Conservation (phyloP, 1,139 yeast species). For the Geotrichum bryndzae region DNA sequence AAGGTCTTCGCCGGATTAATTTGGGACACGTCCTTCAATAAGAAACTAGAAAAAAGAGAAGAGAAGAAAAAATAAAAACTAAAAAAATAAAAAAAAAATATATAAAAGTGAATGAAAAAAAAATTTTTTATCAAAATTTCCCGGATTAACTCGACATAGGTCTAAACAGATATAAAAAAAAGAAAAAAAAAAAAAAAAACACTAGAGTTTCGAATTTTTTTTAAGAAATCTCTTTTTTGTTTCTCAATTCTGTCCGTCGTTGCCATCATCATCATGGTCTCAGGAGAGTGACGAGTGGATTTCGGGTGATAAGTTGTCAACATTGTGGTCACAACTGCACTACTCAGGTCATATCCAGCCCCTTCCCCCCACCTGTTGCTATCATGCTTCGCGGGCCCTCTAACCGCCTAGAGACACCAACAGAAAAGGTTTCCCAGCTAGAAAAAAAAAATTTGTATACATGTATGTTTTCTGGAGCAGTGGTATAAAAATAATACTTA, state of each 20-base stretch:
- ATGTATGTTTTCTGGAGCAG: no score
- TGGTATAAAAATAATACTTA: no score
- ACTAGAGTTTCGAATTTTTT: no score
- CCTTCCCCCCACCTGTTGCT: not conserved
- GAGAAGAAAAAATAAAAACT: not conserved
- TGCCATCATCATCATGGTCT: not conserved
- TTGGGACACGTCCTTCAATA: not conserved
- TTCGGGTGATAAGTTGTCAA: not conserved
- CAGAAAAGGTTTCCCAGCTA: not conserved
- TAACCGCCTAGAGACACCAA: not conserved
- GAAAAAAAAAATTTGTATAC: no score
- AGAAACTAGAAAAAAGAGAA: not conserved
- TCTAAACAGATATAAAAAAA: not conserved
- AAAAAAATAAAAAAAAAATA: not conserved
- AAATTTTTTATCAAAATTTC: not conserved
- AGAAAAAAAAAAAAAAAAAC: no score
- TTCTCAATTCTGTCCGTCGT: not conserved
- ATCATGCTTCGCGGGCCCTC: not conserved
- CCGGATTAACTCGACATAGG: not conserved
- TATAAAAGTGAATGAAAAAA: not conserved
- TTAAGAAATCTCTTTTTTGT: not conserved
- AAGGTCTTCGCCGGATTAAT: not conserved
- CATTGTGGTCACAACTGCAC: not conserved
- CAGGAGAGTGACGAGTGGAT: not conserved
- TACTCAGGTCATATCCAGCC: not conserved